Base-by-base conservation (phyloP, 176 grass and related monocot species). In the Calamus simplicifolius region DNA sequence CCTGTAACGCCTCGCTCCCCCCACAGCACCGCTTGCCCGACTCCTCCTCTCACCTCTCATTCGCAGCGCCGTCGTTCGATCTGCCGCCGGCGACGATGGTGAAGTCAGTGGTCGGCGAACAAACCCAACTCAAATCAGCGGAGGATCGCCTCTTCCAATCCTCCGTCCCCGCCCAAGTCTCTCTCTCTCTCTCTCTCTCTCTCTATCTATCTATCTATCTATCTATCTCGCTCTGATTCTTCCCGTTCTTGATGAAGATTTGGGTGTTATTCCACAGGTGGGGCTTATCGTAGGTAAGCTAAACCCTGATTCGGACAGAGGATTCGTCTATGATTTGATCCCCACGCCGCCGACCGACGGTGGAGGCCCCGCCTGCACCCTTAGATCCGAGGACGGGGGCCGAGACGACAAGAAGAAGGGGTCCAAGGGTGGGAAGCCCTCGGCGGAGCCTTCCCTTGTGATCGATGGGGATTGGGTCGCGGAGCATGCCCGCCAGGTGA, bases 271-370 rank as follows among this genome's bases (percentile, higher is more conserved):
- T 29, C 3, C 21, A 25, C 56, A 95, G 83, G 83, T 90, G 13
- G 91, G 91, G n/a, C 68, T 96, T 71, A 67, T 87, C 19, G 80
- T 96, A 50, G 91, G 91, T 6, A 90, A 96, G 70, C 64, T 96
- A 72, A 90, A 68, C 63, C 57, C 68, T n/a, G 71, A 73, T 69
- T 82, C 91, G 48, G 77, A 87, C 68, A 74, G 91, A 48, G 86
- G 80, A 16, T 70, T 84, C 7, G 83, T 87, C n/a, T 96, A 90
- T 75, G 69, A 87, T 66, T 71, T 96, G 63, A 72, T 96, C 21
- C 77, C 91, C 67, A 96, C 91, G 75, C 91, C 91, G 16, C 77
- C 80, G 35, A 96, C 86, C 25, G 91, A 96, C 4, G 60, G 51
- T 49, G 83, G 69, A 4, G 86, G 63, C 5, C 78, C 83, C 4